Percentiles rank a stretch among this genome's conserved stretches.
These are phyloP conservation scores for Candida montana DNA, from an alignment of 805 yeast genomes.

Conservation along the genomic window DNA sequence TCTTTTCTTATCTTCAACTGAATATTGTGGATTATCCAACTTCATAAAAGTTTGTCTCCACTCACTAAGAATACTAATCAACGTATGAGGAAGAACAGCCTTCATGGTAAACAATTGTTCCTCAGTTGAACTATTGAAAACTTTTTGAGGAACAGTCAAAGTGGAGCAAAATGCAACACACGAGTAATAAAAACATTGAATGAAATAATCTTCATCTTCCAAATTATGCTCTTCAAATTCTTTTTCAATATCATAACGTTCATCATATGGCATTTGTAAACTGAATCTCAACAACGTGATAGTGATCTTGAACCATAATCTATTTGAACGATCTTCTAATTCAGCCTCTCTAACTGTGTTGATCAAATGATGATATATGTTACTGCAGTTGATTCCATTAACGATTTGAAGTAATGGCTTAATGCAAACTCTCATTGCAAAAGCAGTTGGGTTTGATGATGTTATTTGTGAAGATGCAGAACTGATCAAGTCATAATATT, in stretches of 20 bases:
- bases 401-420: constrained; percentile 12
- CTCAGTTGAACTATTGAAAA: neutral
- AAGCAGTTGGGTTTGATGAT: constrained; percentile 9
- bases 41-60: neutral
- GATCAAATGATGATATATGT: constrained; percentile 10
- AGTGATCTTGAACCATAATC: constrained; percentile 15
- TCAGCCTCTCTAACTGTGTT: constrained; percentile 12
- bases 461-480: constrained; percentile 16
- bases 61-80: constrained; percentile 1
- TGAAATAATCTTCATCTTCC: constrained; percentile 5
- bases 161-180: neutral
- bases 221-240: constrained; percentile 5
- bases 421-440: constrained; percentile 14
- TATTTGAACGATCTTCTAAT: constrained; percentile 8
- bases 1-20: constrained; percentile 19
- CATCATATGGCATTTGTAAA: constrained; percentile 18
- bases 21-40: constrained; percentile 20
- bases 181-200: constrained; percentile 15
- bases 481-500: constrained; percentile 23
- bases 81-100: constrained; percentile 10
- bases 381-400: constrained; percentile 12
- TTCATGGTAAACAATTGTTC: constrained; percentile 2
- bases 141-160: neutral
- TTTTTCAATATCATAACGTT: constrained; percentile 9
- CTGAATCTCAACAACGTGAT: constrained; percentile 7